Percentiles rank a stretch among this genome's conserved stretches.
Evolutionary conservation across 164 flowering plant genomes (phyloP).

Genomic region (Vitis amurensis): DNA sequence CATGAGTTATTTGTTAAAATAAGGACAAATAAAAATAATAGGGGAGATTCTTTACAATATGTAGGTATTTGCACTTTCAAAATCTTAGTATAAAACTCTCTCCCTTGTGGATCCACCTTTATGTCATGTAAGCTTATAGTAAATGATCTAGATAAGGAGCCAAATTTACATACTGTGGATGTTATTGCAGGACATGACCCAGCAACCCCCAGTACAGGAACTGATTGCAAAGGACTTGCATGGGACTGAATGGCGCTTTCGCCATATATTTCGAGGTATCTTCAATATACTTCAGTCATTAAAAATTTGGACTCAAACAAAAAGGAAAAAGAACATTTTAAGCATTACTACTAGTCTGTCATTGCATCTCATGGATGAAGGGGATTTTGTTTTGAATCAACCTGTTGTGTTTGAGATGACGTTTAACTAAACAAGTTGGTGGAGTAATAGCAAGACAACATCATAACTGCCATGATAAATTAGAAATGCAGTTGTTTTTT

Average conservation of each 20-base stretch:
- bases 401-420: too few species aligned
- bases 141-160: neutral
- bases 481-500: too few species aligned
- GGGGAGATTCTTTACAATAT: neutral
- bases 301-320: neutral
- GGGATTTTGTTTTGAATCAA: too few species aligned
- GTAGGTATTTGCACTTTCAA: neutral
- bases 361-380: too few species aligned
- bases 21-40: neutral
- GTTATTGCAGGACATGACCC: slow-evolving; percentile 52
- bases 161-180: neutral
- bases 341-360: too few species aligned
- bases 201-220: slow-evolving; percentile 52
- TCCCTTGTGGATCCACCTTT: neutral
- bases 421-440: too few species aligned
- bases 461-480: too few species aligned
- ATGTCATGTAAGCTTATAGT: neutral
- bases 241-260: slow-evolving; percentile 58
- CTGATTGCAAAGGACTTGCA: slow-evolving; percentile 64
- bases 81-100: neutral
- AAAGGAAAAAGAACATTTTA: neutral
- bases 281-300: neutral
- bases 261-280: slow-evolving; percentile 66
- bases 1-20: neutral
- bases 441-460: too few species aligned